Evolutionary conservation across 2,329 filamentous ascomycete genomes (phyloP), one percentile per base, ranked within the genome.

Genomic region (Colletotrichum melonis): DNA sequence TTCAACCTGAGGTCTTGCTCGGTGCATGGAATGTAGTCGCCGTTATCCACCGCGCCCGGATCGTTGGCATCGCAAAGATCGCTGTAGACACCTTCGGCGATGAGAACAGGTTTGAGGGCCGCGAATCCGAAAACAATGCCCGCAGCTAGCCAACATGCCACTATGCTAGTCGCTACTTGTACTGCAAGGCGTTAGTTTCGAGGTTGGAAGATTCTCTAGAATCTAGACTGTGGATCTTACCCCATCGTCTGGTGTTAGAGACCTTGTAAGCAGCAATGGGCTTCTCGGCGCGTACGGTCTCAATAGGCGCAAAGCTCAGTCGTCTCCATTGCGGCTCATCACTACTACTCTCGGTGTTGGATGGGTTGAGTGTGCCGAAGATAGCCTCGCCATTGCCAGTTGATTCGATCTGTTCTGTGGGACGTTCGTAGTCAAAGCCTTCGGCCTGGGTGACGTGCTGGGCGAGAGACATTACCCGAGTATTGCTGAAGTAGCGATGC

Each of bases 81-180:
- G 57, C 86, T 86, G 81, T 95, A 96, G 8, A 94, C 92, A 2
- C 91, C 91, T 79, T 95, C 92, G 19, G 86, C 83, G 71, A 95
- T 92, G 42, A 97, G 86, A 11, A 97, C 89, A 0, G 94, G 94
- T 80, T 97, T 97, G 76, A 97, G 87, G n/a, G 94, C 94, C 19
- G 94, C 94, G 81, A 94, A 97, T 38, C 94, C 94, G 82, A 97
- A 97, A 22, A 97, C 91, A 52, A 95, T 86, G 1, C 94, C 95
- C 4, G 95, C 54, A 26, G 93, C 91, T 73, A 97, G 87, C 46
- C 95, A 88, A 81, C 93, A 96, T 80, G 93, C 94, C 12, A 94
- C 77, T 1, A 94, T 90, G 6, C 92, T 92, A 59, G 90, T 85
- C 54, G 84, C 82, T n/a, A 95, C 90, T 83, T 96, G 94, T 19